Evolutionary conservation across 2,329 filamentous ascomycete species (phyloP).

Genomic region (Penicillium brasilianum): DNA sequence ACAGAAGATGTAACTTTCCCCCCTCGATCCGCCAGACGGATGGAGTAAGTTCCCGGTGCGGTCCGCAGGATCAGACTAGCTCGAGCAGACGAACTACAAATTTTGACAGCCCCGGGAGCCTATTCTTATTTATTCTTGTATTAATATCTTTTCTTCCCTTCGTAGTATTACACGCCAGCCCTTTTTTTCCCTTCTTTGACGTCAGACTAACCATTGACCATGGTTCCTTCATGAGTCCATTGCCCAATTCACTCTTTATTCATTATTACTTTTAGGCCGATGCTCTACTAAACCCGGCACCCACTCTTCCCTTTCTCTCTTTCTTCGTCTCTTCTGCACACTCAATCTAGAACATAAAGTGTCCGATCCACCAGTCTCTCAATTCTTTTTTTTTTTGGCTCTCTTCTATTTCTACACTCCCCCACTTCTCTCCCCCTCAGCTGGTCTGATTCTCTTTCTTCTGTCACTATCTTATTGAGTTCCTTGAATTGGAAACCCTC

Average conservation of each 20-base stretch:
- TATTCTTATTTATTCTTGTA: not conserved
- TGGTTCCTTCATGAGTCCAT: constrained; percentile 14
- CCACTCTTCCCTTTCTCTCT: constrained; percentile 1
- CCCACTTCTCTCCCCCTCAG: constrained; percentile 18
- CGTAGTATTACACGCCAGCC: not conserved
- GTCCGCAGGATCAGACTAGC: not conserved
- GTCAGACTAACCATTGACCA: constrained; percentile 20
- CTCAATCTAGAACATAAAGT: constrained; percentile 20
- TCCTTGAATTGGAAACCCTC: constrained; percentile 7
- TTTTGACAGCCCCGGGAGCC: not conserved
- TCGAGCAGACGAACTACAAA: not conserved
- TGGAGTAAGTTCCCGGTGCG: constrained; percentile 8
- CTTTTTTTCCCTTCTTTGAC: constrained; percentile 21
- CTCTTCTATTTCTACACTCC: constrained; percentile 1
- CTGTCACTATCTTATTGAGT: constrained; percentile 7
- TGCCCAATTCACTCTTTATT: constrained; percentile 19
- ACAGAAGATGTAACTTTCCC: constrained; percentile 19
- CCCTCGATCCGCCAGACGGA: constrained; percentile 10
- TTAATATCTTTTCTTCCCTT: too few relatives aligned
- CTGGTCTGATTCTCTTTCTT: constrained; percentile 27
- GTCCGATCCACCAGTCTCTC: not conserved
- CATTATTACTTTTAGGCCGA: constrained; percentile 20
- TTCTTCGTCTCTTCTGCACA: not conserved
- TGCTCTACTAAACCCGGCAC: constrained; percentile 1
- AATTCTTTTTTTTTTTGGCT: constrained; percentile 4